Evolutionary conservation across 2,329 filamentous ascomycete species (phyloP).

Genomic region (Coniochaeta sp.): DNA sequence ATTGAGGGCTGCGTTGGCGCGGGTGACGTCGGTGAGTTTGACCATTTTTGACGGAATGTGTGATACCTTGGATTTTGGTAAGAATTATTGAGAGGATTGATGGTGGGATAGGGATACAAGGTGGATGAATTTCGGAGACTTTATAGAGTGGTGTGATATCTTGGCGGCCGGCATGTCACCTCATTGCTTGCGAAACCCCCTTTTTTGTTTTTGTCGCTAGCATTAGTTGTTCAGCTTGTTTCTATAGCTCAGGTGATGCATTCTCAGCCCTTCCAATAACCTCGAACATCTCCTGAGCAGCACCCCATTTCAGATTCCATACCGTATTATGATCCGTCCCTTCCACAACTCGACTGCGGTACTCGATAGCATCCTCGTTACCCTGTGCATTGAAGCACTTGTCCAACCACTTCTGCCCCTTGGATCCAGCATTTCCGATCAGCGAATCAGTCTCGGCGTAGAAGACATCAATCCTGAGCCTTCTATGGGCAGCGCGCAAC

Average conservation of each 20-base stretch:
- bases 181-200: too few species aligned
- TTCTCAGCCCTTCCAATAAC: background rate
- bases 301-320: conserved; percentile 14
- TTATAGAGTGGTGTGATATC: too few species aligned
- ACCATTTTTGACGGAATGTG: conserved; percentile 4
- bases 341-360: conserved; percentile 12
- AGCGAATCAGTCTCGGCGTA: conserved; percentile 20
- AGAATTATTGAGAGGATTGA: too few species aligned
- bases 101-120: too few species aligned
- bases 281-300: conserved; percentile 11
- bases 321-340: conserved; percentile 19
- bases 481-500: conserved; percentile 7
- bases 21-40: conserved; percentile 2
- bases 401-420: conserved; percentile 20
- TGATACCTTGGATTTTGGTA: too few species aligned
- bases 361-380: conserved; percentile 12
- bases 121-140: too few species aligned
- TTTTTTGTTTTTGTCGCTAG: too few species aligned
- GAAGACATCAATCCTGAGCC: conserved; percentile 17
- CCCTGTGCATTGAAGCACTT: conserved; percentile 14
- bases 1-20: conserved; percentile 5
- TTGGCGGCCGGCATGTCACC: too few species aligned
- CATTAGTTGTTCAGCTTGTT: too few species aligned
- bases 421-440: conserved; percentile 17
- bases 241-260: background rate